Base-by-base conservation (phyloP, 169 alveolate genomes). In the Miamiensis avidus region DNA sequence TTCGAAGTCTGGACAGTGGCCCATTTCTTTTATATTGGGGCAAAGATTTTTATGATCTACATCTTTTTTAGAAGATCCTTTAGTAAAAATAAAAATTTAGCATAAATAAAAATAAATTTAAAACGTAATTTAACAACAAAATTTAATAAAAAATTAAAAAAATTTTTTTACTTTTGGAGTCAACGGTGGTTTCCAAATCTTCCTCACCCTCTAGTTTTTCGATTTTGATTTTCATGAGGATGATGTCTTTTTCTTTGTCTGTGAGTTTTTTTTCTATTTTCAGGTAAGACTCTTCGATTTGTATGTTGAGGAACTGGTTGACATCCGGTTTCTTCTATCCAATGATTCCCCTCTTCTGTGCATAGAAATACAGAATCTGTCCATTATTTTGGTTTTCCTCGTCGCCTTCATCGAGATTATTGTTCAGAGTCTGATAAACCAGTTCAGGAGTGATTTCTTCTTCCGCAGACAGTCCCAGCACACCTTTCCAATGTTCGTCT, bases 141-240 rank as follows among this genome's bases (percentile, higher is more conserved):
- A n/a, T n/a, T n/a, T n/a, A n/a, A n/a, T n/a, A n/a, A n/a, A n/a
- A n/a, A n/a, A n/a, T n/a, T n/a, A n/a, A n/a, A n/a, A n/a, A n/a
- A n/a, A n/a, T n/a, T n/a, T n/a, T n/a, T n/a, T n/a, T n/a, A n/a
- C n/a, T n/a, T n/a, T n/a, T n/a, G n/a, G n/a, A n/a, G n/a, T n/a
- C 20, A 49, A 4, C 69, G 4, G 69, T 11, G 26, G 34, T 69
- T 25, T 79, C 79, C 27, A 29, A 29, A 65, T 85, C 89, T 33
- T 85, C 89, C 25, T 73, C 65, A 29, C 79, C 86, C 79, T 85
- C 89, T n/a, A 85, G 76, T 72, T 85, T 85, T 69, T 85, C 81
- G 28, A 85, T 85, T 78, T 78, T 85, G 16, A n/a, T 72, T 74
- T 85, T 85, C 89, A 85, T 85, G 25, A 85, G 34, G 20, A 77